Evolutionary conservation across 2,329 filamentous ascomycete genomes (phyloP), one percentile per base, ranked within the genome.

Genomic region (Neocucurbitaria cava): DNA sequence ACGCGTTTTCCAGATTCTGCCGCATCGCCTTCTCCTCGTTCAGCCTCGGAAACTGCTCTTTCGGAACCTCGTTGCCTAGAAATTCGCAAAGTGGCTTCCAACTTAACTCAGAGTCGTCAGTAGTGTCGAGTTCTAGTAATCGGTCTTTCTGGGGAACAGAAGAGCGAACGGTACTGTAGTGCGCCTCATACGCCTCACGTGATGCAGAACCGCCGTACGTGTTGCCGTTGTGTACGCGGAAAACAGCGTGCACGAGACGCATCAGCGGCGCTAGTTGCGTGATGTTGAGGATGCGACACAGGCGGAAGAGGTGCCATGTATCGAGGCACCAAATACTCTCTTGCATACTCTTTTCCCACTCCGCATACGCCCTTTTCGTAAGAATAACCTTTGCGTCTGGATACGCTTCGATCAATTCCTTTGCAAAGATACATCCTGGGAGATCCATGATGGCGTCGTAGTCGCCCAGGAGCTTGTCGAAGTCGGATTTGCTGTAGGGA

Each of bases 381-480:
- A 75, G 51, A 18, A 74, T 72, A 39, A 74, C 69, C 42, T 73
- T 72, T 3, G 71, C 71, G 0, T 69, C 58, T 6, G 71, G 71
- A 49, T 74, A 75, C 26, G 71, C 71, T 20, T 64, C 58, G 18
- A 72, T 54, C 7, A 74, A 49, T 28, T 73, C 57, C 41, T 62
- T 56, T 2, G 64, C 66, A 40, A 75, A 74, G 3, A 68, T 46
- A 26, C 62, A 68, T 5, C 65, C 61, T 1, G 71, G 72, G 9
- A 72, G 43, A 35, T 75, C 70, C 52, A 64, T 61, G 3, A 72
- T 54, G n/a, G 56, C 74, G 55, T 77, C 79, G 61, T 73, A 79
- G 21, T 76, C 64, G 41, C 77, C 78, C 43, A 82, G 76, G 6
- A 83, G 67, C 52, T 72, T 70, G 66, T 83, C 81, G 73, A 79